Evolutionary conservation across 805 yeast species (phyloP), one percentile per base, ranked within the genome.

Genomic region (Yarrowia divulgata): DNA sequence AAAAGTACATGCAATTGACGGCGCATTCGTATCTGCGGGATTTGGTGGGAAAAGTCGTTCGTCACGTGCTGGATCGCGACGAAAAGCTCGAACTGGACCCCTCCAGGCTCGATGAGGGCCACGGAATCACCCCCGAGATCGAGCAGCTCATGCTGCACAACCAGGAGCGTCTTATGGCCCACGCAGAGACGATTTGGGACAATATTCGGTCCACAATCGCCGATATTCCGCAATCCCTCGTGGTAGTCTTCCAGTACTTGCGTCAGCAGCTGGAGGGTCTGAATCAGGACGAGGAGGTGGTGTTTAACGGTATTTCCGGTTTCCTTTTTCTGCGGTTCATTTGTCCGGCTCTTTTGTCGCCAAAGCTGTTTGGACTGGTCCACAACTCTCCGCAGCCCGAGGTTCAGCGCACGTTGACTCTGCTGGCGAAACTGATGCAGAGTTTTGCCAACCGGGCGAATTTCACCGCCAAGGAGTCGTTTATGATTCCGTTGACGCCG

Each of bases 331-430:
- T 94, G 70, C 81, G 97, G 70, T 91, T 89, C 77, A 85, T 93
- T 72, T 93, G 97, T 74, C 98, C 99, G 0, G 97, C 97, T 0
- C 85, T 94, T 37, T 79, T 95, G 75, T 93, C 92, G 74, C 99
- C 99, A 0, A 92, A 91, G 74, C 78, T 93, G 62, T 93, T 92
- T 77, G 87, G 88, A 71, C 80, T 95, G 63, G 85, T 91, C 0
- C 83, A 85, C 66, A 82, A 85, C 45, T 94, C 90, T 73, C 91
- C 92, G 70, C 83, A 87, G 9, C 91, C 93, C 1, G 82, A 82
- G 12, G 82, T 88, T 1, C 93, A 92, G 72, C 82, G 97, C 70
- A 90, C 97, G 0, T 78, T 94, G 57, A 92, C 97, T 0, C 78
- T 93, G 29, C 81, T 93, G 6, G 92, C 98, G 10, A 94, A 94